These are phyloP conservation scores for Baorangia bicolor DNA, from an alignment of 768 basidiomycete genomes.

Conservation along the genomic window DNA sequence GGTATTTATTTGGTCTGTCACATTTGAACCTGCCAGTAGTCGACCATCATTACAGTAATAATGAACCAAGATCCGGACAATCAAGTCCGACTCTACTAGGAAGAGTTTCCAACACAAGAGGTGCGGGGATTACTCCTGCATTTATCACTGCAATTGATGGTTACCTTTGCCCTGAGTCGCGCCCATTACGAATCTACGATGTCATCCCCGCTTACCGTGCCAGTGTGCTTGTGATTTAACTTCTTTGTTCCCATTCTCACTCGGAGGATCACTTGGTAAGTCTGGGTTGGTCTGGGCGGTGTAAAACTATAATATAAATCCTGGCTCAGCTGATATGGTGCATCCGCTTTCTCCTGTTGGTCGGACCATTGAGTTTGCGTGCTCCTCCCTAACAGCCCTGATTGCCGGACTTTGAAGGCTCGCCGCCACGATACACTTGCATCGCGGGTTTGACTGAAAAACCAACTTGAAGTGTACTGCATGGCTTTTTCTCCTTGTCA, in stretches of 20 bases:
- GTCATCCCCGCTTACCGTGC: neutral
- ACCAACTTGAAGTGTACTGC: neutral
- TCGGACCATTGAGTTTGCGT: neutral
- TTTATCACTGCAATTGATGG: neutral
- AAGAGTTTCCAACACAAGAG: neutral
- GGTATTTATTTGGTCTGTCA: neutral
- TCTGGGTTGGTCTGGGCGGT: neutral
- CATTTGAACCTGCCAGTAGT: neutral
- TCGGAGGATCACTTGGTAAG: neutral
- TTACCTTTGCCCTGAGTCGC: neutral
- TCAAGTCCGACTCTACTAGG: no score
- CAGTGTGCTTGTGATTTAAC: neutral
- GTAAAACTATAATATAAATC: slow-evolving; percentile 2
- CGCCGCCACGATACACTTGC: neutral
- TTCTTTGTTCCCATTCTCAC: neutral
- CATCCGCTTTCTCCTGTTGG: neutral
- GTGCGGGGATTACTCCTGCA: neutral
- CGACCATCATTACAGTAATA: neutral
- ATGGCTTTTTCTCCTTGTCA: neutral
- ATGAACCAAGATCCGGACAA: no score
- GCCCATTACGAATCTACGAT: neutral
- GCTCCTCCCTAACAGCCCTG: neutral
- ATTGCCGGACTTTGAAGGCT: neutral
- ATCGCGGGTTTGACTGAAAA: neutral
- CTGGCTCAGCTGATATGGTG: neutral